A percentile compares a stretch with the other conserved stretches of the same genome.
phyloP scores from a whole-genome alignment of 768 basidiomycete species.

The Mycena venus region DNA sequence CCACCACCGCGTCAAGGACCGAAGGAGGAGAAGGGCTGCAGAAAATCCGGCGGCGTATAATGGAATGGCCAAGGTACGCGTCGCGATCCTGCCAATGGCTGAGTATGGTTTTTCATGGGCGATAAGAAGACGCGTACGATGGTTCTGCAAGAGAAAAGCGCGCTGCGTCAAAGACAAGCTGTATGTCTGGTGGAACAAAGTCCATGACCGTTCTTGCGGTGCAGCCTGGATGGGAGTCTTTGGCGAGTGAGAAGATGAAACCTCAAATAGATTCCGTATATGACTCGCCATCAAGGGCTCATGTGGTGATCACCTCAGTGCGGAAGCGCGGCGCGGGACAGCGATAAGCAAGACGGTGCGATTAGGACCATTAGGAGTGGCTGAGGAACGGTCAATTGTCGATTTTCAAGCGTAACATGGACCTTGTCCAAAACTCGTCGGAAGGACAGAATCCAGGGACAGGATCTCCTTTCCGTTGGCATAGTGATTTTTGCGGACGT shows the following conservation, averaged over 20 bases:
- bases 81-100: slow-evolving; percentile 1
- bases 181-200: slow-evolving; percentile 13
- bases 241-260: background rate
- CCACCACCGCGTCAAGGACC: background rate
- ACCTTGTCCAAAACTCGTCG: too few species aligned
- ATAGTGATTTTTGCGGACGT: too few species aligned
- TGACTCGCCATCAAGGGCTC: background rate
- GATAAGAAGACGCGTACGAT: slow-evolving; percentile 4
- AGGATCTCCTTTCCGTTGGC: too few species aligned
- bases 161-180: slow-evolving; percentile 16
- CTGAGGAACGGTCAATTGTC: too few species aligned
- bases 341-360: too few species aligned
- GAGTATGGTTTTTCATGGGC: background rate
- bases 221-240: background rate
- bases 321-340: too few species aligned
- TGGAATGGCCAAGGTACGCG: slow-evolving; percentile 18
- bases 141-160: background rate
- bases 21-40: background rate
- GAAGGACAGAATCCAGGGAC: too few species aligned
- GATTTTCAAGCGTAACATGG: too few species aligned
- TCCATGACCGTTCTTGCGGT: background rate
- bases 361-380: too few species aligned
- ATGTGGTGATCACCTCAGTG: too few species aligned
- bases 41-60: slow-evolving; percentile 22
- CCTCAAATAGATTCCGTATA: background rate